Percentiles rank a stretch among this genome's conserved stretches.
These are phyloP conservation scores for Diaporthe velutina DNA, from an alignment of 2,329 filamentous ascomycete genomes.

Conservation along the genomic window DNA sequence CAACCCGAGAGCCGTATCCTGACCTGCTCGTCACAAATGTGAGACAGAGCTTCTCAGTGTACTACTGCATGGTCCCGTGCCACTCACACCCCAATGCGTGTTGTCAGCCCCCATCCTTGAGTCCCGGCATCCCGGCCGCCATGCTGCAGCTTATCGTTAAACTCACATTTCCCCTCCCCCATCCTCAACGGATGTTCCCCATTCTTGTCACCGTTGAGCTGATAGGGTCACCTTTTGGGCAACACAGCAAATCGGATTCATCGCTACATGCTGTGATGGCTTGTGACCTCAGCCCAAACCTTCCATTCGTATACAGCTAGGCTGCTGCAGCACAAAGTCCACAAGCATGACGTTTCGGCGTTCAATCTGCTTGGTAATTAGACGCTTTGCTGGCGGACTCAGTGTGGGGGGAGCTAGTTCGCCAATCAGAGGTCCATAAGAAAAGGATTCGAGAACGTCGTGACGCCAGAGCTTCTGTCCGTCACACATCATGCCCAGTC, in stretches of 20 bases:
- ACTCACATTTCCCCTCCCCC: background rate
- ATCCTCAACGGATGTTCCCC: background rate
- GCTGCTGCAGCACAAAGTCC: no score
- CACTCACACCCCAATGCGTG: background rate
- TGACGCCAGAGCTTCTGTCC: background rate
- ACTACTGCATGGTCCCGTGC: background rate
- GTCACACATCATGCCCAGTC: background rate
- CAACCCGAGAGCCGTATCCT: background rate
- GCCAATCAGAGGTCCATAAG: background rate
- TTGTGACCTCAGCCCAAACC: no score
- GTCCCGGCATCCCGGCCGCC: background rate
- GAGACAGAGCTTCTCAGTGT: background rate
- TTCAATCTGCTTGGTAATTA: no score
- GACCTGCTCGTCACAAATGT: background rate
- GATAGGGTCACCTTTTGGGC: background rate
- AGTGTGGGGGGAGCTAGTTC: background rate
- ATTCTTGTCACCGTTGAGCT: background rate
- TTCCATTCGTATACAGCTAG: no score
- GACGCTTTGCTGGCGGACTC: no score
- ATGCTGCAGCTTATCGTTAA: slow-evolving; percentile 22
- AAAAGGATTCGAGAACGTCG: background rate
- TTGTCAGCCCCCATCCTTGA: slow-evolving; percentile 25
- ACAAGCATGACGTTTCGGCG: no score
- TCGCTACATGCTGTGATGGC: background rate
- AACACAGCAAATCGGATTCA: background rate